These are phyloP conservation scores for Nidularia sp. DNA, from an alignment of 768 basidiomycete species.

Conservation along the genomic window DNA sequence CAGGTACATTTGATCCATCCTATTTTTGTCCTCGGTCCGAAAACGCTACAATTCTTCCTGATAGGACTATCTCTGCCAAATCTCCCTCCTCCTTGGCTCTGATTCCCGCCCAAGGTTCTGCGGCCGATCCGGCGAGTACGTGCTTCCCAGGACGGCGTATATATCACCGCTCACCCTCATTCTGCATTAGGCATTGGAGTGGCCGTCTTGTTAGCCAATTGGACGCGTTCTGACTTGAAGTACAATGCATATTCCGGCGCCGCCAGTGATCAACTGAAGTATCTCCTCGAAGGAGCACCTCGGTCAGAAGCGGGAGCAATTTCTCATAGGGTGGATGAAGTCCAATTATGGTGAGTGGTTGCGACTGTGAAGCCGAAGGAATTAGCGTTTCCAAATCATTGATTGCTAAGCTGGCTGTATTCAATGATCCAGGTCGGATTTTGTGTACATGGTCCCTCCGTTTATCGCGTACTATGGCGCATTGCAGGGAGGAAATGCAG, in stretches of 20 bases:
- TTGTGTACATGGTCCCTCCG: constrained; percentile 59
- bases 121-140: constrained; percentile 59
- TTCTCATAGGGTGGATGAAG: constrained; percentile 48
- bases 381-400: background rate
- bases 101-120: constrained; percentile 42
- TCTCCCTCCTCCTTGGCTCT: constrained; percentile 33
- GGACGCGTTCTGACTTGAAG: constrained; percentile 34
- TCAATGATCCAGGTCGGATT: constrained; percentile 42
- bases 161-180: background rate
- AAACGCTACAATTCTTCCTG: background rate
- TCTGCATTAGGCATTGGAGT: constrained; percentile 40
- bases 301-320: constrained; percentile 50
- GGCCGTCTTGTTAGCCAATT: constrained; percentile 48
- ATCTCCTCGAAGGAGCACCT: constrained; percentile 41
- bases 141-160: background rate
- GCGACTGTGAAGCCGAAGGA: background rate
- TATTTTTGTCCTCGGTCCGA: too few relatives aligned
- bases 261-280: constrained; percentile 42
- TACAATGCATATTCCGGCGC: constrained; percentile 34
- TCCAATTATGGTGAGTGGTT: constrained; percentile 46
- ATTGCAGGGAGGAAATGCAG: constrained; percentile 29
- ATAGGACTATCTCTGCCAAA: constrained; percentile 33
- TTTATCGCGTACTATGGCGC: constrained; percentile 66
- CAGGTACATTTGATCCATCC: constrained; percentile 18
- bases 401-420: background rate